Conservation (phyloP, 2,329 filamentous ascomycete genomes). For the Nemania bipapillata region DNA sequence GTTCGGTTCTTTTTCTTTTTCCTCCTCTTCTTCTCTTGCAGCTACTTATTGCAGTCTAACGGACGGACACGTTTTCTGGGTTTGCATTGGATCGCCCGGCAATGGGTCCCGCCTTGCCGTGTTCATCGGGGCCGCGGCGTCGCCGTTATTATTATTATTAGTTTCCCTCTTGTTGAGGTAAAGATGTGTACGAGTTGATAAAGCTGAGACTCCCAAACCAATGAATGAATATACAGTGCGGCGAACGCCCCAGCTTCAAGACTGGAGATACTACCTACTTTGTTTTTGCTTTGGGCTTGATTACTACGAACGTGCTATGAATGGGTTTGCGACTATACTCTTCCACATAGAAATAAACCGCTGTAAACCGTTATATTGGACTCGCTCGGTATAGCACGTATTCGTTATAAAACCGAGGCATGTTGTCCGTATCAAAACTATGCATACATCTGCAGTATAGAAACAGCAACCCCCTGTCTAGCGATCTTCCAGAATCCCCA, state of each 20-base stretch:
- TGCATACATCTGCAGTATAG: no score
- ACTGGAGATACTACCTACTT: not conserved
- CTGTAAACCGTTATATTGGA: not conserved
- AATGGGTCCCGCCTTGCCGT: not conserved
- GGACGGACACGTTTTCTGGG: constrained; percentile 5
- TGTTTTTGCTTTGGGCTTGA: not conserved
- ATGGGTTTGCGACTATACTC: not conserved
- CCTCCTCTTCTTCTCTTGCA: constrained; percentile 9
- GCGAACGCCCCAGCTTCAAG: not conserved
- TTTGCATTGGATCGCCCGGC: not conserved
- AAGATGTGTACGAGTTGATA: not conserved
- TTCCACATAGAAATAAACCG: constrained; percentile 4
- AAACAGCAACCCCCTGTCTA: not conserved
- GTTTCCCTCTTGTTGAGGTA: not conserved
- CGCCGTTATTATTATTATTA: no score
- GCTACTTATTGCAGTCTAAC: not conserved
- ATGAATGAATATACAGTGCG: constrained; percentile 10
- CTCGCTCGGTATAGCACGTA: not conserved
- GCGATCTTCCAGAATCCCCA: not conserved
- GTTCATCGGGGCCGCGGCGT: not conserved
- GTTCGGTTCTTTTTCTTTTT: not conserved
- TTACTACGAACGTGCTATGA: constrained; percentile 1
- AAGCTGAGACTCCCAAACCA: constrained; percentile 10
- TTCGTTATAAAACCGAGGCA: not conserved
- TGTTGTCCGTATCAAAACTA: not conserved